phyloP scores from a whole-genome alignment of 257 asterid genomes.

The Penstemon eatonii region DNA sequence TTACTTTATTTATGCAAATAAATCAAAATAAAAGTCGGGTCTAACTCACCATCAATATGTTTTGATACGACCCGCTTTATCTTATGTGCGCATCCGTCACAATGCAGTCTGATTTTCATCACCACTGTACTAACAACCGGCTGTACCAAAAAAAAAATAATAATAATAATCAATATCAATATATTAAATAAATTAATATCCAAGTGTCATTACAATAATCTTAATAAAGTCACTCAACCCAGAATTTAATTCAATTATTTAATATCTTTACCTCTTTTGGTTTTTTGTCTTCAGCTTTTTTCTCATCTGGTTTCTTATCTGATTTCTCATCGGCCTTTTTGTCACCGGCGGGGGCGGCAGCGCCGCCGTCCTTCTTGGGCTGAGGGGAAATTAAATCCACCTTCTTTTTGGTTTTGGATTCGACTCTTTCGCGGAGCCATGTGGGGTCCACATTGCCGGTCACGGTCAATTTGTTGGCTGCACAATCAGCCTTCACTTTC shows the following conservation, averaged over 20 bases:
- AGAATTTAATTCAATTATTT: background rate
- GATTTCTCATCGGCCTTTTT: conserved; percentile 51
- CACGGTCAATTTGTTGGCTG: conserved; percentile 67
- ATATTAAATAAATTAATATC: background rate
- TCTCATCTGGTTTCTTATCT: conserved; percentile 49
- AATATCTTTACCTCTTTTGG: conserved; percentile 57
- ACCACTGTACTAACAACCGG: conserved; percentile 53
- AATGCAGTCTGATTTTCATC: conserved; percentile 76
- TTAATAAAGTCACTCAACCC: no score
- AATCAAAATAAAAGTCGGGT: background rate
- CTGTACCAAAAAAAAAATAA: conserved; percentile 34
- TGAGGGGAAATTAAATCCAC: conserved; percentile 78
- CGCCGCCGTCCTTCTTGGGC: conserved; percentile 53
- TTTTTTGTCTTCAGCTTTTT: conserved; percentile 45
- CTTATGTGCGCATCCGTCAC: conserved; percentile 87
- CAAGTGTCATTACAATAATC: background rate
- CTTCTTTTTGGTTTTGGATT: conserved; percentile 76
- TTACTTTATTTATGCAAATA: conserved; percentile 7
- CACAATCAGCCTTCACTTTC: conserved; percentile 70
- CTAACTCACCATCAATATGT: conserved; percentile 61
- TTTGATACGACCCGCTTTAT: conserved; percentile 58
- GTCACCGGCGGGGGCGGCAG: conserved; percentile 27
- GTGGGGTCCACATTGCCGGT: conserved; percentile 82
- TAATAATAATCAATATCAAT: background rate
- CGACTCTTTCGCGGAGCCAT: conserved; percentile 70